Conservation (phyloP, 371 early-diverging fungal species). For the Mortierella sp. region DNA sequence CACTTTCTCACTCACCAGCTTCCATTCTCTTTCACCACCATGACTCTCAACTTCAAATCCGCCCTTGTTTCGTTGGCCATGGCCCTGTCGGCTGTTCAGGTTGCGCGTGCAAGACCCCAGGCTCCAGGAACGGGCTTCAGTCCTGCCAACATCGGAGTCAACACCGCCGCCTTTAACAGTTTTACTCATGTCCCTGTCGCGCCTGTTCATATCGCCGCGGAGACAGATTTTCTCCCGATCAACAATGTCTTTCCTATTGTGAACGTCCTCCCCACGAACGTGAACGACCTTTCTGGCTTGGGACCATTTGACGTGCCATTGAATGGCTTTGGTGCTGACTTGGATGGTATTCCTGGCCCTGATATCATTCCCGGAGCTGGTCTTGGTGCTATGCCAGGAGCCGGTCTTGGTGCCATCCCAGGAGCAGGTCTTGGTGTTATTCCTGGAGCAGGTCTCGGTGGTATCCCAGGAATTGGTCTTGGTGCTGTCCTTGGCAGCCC, state of each 20-base stretch:
- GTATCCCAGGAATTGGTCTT: too few species aligned
- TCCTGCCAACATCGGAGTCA: background rate
- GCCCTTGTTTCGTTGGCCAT: conserved; percentile 13
- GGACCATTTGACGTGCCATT: background rate
- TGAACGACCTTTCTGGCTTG: conserved; percentile 24
- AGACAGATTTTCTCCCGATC: conserved; percentile 29
- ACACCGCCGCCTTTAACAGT: background rate
- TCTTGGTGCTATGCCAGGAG: too few species aligned
- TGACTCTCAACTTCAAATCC: conserved; percentile 15
- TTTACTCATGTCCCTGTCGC: conserved; percentile 18
- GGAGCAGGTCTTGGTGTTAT: too few species aligned
- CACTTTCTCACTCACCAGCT: background rate
- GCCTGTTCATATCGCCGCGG: conserved; percentile 14
- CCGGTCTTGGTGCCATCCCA: too few species aligned
- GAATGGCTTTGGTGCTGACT: background rate
- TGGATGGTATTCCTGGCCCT: background rate
- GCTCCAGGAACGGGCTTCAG: background rate
- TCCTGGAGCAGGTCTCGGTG: too few species aligned
- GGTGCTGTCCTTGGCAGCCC: too few species aligned
- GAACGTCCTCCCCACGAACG: conserved; percentile 14
- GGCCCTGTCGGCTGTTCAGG: background rate
- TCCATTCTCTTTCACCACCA: conserved; percentile 2
- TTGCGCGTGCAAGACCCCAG: background rate
- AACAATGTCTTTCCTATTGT: conserved; percentile 32
- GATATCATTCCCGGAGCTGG: background rate